Evolutionary conservation across 352 stramenopile species (phyloP), one percentile per base, ranked within the genome.

Genomic region (Phytophthora sp.): DNA sequence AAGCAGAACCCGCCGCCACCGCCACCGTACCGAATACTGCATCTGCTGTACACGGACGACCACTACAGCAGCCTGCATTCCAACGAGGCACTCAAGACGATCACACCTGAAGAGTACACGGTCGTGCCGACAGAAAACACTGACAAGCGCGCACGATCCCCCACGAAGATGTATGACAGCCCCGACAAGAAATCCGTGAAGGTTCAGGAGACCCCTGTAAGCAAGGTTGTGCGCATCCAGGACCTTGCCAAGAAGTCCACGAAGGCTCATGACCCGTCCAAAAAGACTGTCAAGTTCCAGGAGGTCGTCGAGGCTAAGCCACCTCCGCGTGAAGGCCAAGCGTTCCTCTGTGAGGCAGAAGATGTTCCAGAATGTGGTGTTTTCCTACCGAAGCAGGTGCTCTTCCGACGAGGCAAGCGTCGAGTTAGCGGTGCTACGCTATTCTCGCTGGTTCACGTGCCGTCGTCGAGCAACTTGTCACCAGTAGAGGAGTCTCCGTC

Each of bases 51-150:
- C 53, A 81, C 72, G 39, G 46, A 69, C 38, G 58, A 83, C 30
- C 77, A 87, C 64, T 87, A 87, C 72, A 78, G 64, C n/a, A 87
- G 77, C 60, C 49, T 87, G 3, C 72, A 66, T 5, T 65, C 66
- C 11, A 60, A 69, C 28, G 50, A 74, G 6, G 30, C 42, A 20
- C 34, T 60, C 8, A 58, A 41, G 18, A 49, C 31, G 1, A 54
- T 63, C 26, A 20, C 45, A 3, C 20, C 34, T 8, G 31, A 50
- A 63, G 23, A 60, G 20, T 23, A 41, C 37, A 38, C 41, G n/a
- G 32, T 52, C 15, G 5, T 48, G n/a, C 9, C 26, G 3, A 21
- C 21, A n/a, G 57, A 51, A 9, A 53, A 8, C 18, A 17, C 27
- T 3, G 54, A 65, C 41, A 75, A 76, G 54, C 55, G 62, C 5